phyloP scores from a whole-genome alignment of 192 early-diverging fungal species.

The Backusella liffmaniae region DNA sequence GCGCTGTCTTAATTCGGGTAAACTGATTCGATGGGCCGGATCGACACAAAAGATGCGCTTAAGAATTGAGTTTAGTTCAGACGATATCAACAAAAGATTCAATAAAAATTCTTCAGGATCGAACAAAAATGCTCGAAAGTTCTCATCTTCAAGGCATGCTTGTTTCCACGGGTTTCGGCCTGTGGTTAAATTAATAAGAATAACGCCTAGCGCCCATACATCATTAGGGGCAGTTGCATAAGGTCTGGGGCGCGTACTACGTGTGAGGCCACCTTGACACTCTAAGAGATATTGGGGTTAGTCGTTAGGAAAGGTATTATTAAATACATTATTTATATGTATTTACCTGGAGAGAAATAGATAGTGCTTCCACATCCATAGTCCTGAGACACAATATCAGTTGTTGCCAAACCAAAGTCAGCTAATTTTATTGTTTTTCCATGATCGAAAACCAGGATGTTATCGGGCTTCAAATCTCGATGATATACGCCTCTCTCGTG shows the following conservation, averaged over 20 bases:
- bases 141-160: constrained; percentile 66
- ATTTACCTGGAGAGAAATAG: constrained; percentile 52
- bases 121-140: constrained; percentile 69
- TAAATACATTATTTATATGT: not conserved
- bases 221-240: constrained; percentile 67
- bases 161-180: constrained; percentile 85
- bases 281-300: constrained; percentile 33
- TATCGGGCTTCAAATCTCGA: constrained; percentile 90
- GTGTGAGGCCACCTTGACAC: constrained; percentile 56
- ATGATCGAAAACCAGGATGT: constrained; percentile 56
- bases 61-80: constrained; percentile 66
- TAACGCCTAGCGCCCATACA: constrained; percentile 87
- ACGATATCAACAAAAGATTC: constrained; percentile 61
- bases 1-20: constrained; percentile 40
- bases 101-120: constrained; percentile 57
- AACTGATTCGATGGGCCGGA: constrained; percentile 53
- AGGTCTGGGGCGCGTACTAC: constrained; percentile 16
- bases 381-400: constrained; percentile 70
- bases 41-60: constrained; percentile 69
- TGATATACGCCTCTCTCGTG: constrained; percentile 82
- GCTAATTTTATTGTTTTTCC: constrained; percentile 73
- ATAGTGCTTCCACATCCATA: constrained; percentile 84
- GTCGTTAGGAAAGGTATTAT: not conserved
- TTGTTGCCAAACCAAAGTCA: constrained; percentile 93
- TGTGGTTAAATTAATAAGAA: constrained; percentile 84